Evolutionary conservation across 495 filamentous ascomycete genomes (phyloP), one percentile per base, ranked within the genome.

Genomic region (Penicillium cosmopolitanum): DNA sequence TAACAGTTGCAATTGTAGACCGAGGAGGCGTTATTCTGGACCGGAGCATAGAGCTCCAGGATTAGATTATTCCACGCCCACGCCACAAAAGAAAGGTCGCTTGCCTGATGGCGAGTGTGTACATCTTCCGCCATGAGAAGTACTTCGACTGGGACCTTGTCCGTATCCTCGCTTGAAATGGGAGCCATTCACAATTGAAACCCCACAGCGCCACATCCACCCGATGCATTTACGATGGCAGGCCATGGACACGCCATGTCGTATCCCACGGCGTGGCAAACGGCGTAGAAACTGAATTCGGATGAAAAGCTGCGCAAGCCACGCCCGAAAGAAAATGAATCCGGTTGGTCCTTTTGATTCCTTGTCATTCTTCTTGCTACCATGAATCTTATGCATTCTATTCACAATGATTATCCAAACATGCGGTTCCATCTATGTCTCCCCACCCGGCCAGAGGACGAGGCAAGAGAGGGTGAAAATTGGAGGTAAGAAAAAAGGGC

Each of bases 251-350:
- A 48, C 21, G 46, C 46, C 46, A 48, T 48, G 46, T 28, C 19
- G 46, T 48, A 25, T 48, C 46, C 28, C 46, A 48, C 46, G 21
- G 23, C 46, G 46, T 48, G 46, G 46, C 46, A 48, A 48, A 28
- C 23, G 46, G 21, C 18, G 2, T 48, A 28, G 46, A n/a, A n/a
- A 28, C 18, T 48, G 19, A 28, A 48, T 10, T 28, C 11, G 46
- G 21, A 48, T 10, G 23, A 28, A 10, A 48, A 48, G 46, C 23
- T 28, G 46, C 23, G 19, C 46, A 48, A 48, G 46, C 46, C 46
- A 48, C 18, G 23, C 21, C 46, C 21, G 10, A 28, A 28, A 28
- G 11, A 13, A 48, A 44, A 44, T 44, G 21, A 28, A 28, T 19
- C 21, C 21, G 46, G 46, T 48, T 23, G 46, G 11, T 25, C 6